Evolutionary conservation across 192 early-diverging fungal genomes (phyloP).

Genomic region (Entomortierella chlamydospora): DNA sequence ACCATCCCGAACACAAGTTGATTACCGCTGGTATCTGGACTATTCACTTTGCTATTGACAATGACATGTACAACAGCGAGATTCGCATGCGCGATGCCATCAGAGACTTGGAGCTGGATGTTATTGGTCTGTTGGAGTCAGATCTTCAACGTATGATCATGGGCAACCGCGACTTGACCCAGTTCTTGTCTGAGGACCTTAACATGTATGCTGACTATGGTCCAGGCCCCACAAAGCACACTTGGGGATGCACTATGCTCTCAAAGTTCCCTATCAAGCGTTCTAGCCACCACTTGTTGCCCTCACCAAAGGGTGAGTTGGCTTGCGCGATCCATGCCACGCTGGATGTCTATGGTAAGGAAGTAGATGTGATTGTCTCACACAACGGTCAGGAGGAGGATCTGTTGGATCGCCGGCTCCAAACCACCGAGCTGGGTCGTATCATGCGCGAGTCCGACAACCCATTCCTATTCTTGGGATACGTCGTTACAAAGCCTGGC

Average conservation of each 20-base stretch:
- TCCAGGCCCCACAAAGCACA: constrained; percentile 87
- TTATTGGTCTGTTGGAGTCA: constrained; percentile 83
- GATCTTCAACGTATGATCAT: constrained; percentile 85
- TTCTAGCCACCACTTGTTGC: constrained; percentile 80
- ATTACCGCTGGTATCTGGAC: constrained; percentile 88
- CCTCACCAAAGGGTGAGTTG: constrained; percentile 83
- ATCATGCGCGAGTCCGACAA: constrained; percentile 81
- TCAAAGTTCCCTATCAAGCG: constrained; percentile 86
- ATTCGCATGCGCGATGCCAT: constrained; percentile 77
- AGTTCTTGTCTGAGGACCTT: constrained; percentile 81
- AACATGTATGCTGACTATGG: constrained; percentile 85
- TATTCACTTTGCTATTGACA: constrained; percentile 87
- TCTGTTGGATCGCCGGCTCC: constrained; percentile 75
- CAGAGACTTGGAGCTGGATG: constrained; percentile 82
- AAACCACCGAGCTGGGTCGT: constrained; percentile 81
- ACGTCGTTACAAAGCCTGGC: constrained; percentile 82
- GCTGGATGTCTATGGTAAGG: constrained; percentile 81
- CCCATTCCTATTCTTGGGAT: constrained; percentile 84
- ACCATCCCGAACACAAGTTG: constrained; percentile 71
- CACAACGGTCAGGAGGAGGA: constrained; percentile 90
- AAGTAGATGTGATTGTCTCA: constrained; percentile 83
- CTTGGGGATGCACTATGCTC: constrained; percentile 87
- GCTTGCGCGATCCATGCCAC: constrained; percentile 91
- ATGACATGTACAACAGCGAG: constrained; percentile 87
- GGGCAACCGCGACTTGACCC: constrained; percentile 86